These are phyloP conservation scores for Candida adriatica DNA, from an alignment of 805 yeast genomes.

Conservation along the genomic window DNA sequence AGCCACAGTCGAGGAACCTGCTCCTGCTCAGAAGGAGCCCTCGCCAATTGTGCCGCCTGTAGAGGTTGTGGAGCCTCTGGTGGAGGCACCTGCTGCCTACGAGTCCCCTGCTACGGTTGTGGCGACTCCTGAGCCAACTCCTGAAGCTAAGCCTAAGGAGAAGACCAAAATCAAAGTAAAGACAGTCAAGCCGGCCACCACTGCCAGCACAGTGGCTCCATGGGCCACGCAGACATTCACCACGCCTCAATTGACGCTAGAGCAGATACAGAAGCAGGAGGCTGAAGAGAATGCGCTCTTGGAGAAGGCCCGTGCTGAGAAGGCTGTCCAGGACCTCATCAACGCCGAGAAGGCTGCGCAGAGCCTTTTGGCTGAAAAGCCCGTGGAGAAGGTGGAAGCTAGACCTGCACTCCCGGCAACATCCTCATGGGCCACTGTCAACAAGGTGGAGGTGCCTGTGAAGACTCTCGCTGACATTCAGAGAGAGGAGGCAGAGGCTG, in stretches of 20 bases:
- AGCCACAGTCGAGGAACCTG: constrained; percentile 1
- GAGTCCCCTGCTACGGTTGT: too few species aligned
- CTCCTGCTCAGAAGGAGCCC: too few species aligned
- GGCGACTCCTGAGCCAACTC: constrained; percentile 1
- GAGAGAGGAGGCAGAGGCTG: constrained; percentile 43
- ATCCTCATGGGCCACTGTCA: constrained; percentile 33
- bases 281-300: constrained; percentile 41
- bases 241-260: constrained; percentile 38
- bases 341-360: constrained; percentile 13
- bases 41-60: constrained; percentile 1
- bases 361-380: constrained; percentile 8
- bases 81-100: constrained; percentile 1
- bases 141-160: constrained; percentile 2
- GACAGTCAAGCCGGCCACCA: constrained; percentile 4
- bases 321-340: constrained; percentile 19
- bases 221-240: constrained; percentile 38
- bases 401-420: constrained; percentile 22
- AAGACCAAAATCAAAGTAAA: constrained; percentile 10
- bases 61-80: not conserved
- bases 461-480: constrained; percentile 58
- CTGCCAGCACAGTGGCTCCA: constrained; percentile 36
- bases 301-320: constrained; percentile 28
- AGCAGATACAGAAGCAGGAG: constrained; percentile 42
- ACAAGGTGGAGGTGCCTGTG: constrained; percentile 25
- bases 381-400: constrained; percentile 11